phyloP scores from a whole-genome alignment of 306 rosid genomes.

The Quercus ilex region DNA sequence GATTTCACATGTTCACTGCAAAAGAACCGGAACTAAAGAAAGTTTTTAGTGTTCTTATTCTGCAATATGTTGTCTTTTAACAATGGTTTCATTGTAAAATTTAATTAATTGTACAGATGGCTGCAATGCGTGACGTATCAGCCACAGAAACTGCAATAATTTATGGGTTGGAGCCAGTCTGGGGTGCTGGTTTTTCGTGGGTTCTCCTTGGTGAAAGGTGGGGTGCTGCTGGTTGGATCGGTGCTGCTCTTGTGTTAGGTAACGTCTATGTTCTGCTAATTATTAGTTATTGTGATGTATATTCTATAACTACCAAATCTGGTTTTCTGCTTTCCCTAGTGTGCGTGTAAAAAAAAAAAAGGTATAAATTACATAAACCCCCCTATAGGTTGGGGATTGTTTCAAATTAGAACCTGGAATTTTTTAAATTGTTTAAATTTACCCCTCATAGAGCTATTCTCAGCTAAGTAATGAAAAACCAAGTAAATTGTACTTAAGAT shows the following conservation, averaged over 20 bases:
- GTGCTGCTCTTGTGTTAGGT: constrained; percentile 78
- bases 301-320: background rate
- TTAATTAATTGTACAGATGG: constrained; percentile 40
- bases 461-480: too few species aligned
- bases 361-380: too few species aligned
- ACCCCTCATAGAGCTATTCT: too few species aligned
- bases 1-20: background rate
- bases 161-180: constrained; percentile 74
- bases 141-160: constrained; percentile 76
- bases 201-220: constrained; percentile 81
- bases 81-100: too few species aligned
- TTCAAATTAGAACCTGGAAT: too few species aligned
- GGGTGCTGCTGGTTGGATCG: constrained; percentile 70
- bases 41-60: background rate
- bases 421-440: too few species aligned
- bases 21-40: background rate
- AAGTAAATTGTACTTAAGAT: too few species aligned
- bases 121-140: constrained; percentile 73
- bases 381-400: too few species aligned
- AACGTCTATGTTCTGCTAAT: background rate
- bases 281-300: background rate
- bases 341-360: too few species aligned
- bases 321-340: background rate
- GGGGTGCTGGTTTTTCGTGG: constrained; percentile 88
- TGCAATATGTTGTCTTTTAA: background rate